These are phyloP conservation scores for Balamuthia mandrillaris DNA, from an alignment of 208 protist species.

Conservation along the genomic window DNA sequence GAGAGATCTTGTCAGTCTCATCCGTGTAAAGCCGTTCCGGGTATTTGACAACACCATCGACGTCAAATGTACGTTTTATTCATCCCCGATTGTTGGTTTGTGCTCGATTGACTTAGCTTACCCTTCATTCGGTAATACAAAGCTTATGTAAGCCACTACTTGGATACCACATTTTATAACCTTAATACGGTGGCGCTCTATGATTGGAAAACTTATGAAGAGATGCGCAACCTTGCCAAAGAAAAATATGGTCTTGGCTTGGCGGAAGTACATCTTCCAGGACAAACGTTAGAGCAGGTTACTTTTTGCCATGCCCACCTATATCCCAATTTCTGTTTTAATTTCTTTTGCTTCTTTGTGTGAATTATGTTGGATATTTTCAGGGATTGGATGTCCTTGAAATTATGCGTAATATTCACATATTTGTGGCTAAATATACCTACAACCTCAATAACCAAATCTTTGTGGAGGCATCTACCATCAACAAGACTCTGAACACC, in stretches of 20 bases:
- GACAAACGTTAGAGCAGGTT: conserved; percentile 86
- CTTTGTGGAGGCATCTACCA: conserved; percentile 91
- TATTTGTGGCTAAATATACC: conserved; percentile 92
- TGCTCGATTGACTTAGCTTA: no score
- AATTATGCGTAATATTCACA: conserved; percentile 95
- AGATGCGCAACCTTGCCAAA: conserved; percentile 90
- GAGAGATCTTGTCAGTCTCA: conserved; percentile 76
- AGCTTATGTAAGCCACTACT: conserved; percentile 82
- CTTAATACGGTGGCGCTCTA: conserved; percentile 88
- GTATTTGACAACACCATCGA: conserved; percentile 81
- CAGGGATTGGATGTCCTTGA: conserved; percentile 92
- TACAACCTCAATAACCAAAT: conserved; percentile 97
- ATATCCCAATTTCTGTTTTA: not conserved
- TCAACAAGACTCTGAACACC: conserved; percentile 89
- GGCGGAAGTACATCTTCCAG: conserved; percentile 85
- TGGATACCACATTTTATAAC: conserved; percentile 94
- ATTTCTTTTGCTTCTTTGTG: conserved; percentile 37
- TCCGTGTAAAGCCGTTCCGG: conserved; percentile 76
- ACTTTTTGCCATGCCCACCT: not conserved
- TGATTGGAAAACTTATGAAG: conserved; percentile 92
- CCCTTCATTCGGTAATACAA: no score
- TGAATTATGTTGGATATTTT: not conserved
- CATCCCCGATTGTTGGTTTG: no score
- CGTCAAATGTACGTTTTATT: no score
- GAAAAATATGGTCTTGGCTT: conserved; percentile 85